Base-by-base conservation (phyloP, 208 protist species). In the Leishmania tarentolae region DNA sequence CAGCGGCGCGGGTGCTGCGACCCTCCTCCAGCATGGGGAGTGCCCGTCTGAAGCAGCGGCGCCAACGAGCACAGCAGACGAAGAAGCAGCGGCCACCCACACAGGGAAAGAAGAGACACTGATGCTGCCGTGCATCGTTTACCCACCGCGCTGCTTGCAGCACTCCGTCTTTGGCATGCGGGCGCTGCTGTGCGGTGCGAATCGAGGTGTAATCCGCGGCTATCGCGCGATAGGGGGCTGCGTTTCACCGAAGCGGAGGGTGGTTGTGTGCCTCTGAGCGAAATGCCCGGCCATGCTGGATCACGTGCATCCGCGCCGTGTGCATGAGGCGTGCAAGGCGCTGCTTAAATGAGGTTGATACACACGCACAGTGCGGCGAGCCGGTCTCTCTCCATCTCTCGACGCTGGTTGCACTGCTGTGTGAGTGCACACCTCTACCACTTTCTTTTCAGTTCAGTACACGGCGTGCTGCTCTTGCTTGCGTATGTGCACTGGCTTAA, bases 1-100 rank as follows among this genome's bases (percentile, higher is more conserved):
- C 90, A 5, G 92, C 92, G 0, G 24, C 76, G 8, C 74, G 79
- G 31, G 63, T 96, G 53, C 79, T 92, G 24, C 87, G 85, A n/a
- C 80, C 80, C 1, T 80, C 89, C 57, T 86, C 83, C 71, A 80
- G 66, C n/a, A 83, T 21, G 35, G 78, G 35, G 46, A 77, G 78
- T 31, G 50, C 76, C 17, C 76, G 61, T 5, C 76, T 88, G 63
- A 86, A 87, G 59, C 82, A 87, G 35, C 88, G 92, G 21, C 90
- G 86, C 40, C 78, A 88, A 61, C 88, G 90, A 1, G 85, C 85
- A 40, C 78, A 69, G 65, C 66, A 75, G 70, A 19, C 66, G 44
- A 90, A 89, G 76, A 88, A 88, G 69, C 37, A 81, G 44, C 82
- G 47, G 50, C 50, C 59, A 7, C 19, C 57, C 37, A 88, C 78